Base-by-base conservation (phyloP, 2,329 filamentous ascomycete species). In the Byssothecium circinans region DNA sequence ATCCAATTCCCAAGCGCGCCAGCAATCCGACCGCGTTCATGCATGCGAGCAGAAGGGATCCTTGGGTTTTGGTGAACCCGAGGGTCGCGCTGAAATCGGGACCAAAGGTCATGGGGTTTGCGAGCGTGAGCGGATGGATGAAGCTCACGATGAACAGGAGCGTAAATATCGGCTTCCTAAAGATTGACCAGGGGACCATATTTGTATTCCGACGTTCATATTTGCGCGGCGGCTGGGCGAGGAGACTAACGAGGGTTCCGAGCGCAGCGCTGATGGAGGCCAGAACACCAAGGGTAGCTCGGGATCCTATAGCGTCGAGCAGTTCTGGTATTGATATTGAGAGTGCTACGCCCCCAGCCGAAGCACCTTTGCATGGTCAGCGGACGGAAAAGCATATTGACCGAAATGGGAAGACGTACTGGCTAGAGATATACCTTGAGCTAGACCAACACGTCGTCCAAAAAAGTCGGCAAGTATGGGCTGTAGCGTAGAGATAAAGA, bases 401-500 rank as follows among this genome's bases (percentile, higher is more conserved):
- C 11, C 18, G 4, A 27, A n/a, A 14, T 10, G 8, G 18, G 10
- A 2, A 14, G 15, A 44, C 53, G 43, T 48, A 56, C 57, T 51
- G 39, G 48, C 47, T 34, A 41, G 45, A 29, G 49, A 49, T n/a
- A 48, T 32, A 3, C 61, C 61, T 44, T 61, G 58, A 4, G 59
- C 59, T 17, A 58, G 43, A 5, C 75, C 77, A 6, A 75, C 71
- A 49, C 76, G 74, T n/a, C 64, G 68, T 27, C 67, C 71, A 50
- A 79, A 80, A 53, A 78, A 80, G 56, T 79, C 77, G 0, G 77
- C 76, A 8, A 76, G 74, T 2, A 75, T 73, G 12, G 69, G 71
- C 2, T 78, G 58, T 22, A 79, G 65, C 8, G 74, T 71, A 43
- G 74, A 76, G 45, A 75, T 74, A 18, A 77, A 47, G 30, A 78